These are phyloP conservation scores for Dactylellina drechsleri DNA, from an alignment of 2,329 filamentous ascomycete species.

Conservation along the genomic window DNA sequence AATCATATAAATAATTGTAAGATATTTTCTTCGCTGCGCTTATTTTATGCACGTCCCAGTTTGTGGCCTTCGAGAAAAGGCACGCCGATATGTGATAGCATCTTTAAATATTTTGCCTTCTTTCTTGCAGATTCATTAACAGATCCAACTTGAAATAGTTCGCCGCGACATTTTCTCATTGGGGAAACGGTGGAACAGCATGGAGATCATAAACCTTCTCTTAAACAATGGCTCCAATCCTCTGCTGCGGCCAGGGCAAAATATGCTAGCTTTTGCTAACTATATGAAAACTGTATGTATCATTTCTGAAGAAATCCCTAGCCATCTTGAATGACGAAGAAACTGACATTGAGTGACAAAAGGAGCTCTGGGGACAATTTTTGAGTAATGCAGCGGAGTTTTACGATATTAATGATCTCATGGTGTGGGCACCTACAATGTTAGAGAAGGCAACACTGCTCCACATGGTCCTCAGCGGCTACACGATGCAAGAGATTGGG, in stretches of 20 bases:
- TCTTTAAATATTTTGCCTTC: too few relatives aligned
- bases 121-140: too few relatives aligned
- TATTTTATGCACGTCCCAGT: too few relatives aligned
- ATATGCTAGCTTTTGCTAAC: conserved; percentile 4
- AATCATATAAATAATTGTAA: conserved; percentile 29
- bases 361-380: conserved; percentile 4
- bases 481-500: conserved; percentile 9
- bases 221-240: conserved; percentile 11
- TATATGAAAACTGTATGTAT: conserved; percentile 6
- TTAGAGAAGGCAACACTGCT: not conserved
- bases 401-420: conserved; percentile 23
- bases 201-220: not conserved
- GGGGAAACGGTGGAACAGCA: not conserved
- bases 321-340: too few relatives aligned
- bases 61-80: too few relatives aligned
- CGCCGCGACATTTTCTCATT: not conserved
- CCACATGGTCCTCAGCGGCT: not conserved
- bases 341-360: not conserved
- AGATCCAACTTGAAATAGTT: not conserved
- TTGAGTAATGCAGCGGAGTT: not conserved
- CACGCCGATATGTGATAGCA: too few relatives aligned
- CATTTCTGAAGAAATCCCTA: too few relatives aligned
- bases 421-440: not conserved
- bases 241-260: not conserved
- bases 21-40: not conserved